Base-by-base conservation (phyloP, 2,329 filamentous ascomycete species). In the Cladosporium sp. region DNA sequence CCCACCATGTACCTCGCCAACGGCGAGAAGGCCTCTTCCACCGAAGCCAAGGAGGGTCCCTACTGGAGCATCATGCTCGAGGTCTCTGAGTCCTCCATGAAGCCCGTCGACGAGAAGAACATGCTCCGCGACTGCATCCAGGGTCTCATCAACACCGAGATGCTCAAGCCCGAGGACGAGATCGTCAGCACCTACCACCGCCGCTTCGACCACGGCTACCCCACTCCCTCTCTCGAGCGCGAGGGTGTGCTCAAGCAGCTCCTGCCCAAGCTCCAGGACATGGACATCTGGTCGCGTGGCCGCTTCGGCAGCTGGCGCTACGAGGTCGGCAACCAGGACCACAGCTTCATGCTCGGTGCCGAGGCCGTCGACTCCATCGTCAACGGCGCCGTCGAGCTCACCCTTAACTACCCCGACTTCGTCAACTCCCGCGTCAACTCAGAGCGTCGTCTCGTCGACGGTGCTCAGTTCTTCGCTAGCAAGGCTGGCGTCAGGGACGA, bases 31-130 rank as follows among this genome's bases (percentile, higher is more conserved):
- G 84, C 92, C 59, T 76, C 81, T 62, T 89, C 85, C 67, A 82
- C 81, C 52, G 86, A 89, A 71, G 78, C 90, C 61, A 84, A 94
- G 81, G 85, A 89, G 71, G 94, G 94, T 36, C 94, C 94, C 42
- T 99, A 99, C 86, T 99, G 94, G 94, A 97, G 93, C 64, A 95
- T 99, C 82, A 99, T 99, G 94, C 81, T 99, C 68, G 94, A 99
- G 79, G 89, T 99, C 62, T 97, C 94, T 34, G 90, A 99, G 79
- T 97, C 93, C 34, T 85, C 84, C 71, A 86, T 96, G 88, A 99
- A 99, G 85, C 90, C 92, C 39, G 92, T 97, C 34, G 87, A 97
- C 76, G 81, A 89, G 69, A 85, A 86, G 69, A 96, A 88, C 75
- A 78, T 99, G 63, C 82, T 99, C 70, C 85, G 84, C 75, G 92